Evolutionary conservation across 2,329 filamentous ascomycete species (phyloP).

Genomic region (Fusarium nodosum): DNA sequence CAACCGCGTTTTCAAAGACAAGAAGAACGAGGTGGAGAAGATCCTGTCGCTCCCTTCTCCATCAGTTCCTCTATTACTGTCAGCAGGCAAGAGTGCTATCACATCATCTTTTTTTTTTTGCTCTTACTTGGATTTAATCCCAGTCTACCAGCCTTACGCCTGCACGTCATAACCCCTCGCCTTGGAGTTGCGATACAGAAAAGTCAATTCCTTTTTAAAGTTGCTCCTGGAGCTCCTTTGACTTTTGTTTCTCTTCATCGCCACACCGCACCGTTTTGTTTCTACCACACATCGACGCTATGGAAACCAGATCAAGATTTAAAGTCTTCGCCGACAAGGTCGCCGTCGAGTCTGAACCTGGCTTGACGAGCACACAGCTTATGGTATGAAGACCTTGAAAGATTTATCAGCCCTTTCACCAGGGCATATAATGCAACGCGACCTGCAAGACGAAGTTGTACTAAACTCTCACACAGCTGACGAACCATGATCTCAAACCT

Average conservation of each 20-base stretch:
- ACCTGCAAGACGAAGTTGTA: slow-evolving; percentile 19
- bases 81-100: slow-evolving; percentile 25
- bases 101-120: slow-evolving; percentile 18
- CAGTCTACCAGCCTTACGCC: slow-evolving; percentile 24
- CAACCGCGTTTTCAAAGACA: slow-evolving; percentile 20
- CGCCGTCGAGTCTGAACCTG: slow-evolving; percentile 80
- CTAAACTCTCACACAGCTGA: slow-evolving; percentile 66
- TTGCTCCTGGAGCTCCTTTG: slow-evolving; percentile 15
- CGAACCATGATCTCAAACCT: slow-evolving; percentile 84
- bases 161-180: slow-evolving; percentile 42
- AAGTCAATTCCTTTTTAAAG: slow-evolving; percentile 21
- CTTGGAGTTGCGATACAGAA: not conserved
- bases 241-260: slow-evolving; percentile 4
- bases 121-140: slow-evolving; percentile 23
- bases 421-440: slow-evolving; percentile 1
- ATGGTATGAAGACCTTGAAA: slow-evolving; percentile 67
- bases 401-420: not conserved
- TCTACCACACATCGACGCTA: slow-evolving; percentile 11
- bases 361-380: slow-evolving; percentile 81
- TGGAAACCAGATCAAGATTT: slow-evolving; percentile 56
- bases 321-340: slow-evolving; percentile 69
- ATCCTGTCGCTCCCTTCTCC: slow-evolving; percentile 21
- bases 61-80: slow-evolving; percentile 1
- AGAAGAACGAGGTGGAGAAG: slow-evolving; percentile 38
- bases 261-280: not conserved